A percentile compares a stretch with the other conserved stretches of the same genome.
These are phyloP conservation scores for Xylaria sp. DNA, from an alignment of 2,329 filamentous ascomycete genomes.

Conservation along the genomic window DNA sequence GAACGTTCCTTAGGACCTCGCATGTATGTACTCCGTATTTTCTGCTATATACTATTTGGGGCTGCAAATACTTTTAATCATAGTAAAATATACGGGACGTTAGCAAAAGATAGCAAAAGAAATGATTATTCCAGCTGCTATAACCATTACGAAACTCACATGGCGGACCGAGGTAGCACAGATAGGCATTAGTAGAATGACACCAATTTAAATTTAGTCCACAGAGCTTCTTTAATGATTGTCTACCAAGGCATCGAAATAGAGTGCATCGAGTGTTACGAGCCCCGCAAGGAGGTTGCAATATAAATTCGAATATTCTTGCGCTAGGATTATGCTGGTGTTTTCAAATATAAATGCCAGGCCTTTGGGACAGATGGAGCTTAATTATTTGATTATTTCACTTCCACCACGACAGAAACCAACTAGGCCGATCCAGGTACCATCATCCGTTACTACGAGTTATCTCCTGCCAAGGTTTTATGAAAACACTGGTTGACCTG, in stretches of 20 bases:
- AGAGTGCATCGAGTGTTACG: not conserved
- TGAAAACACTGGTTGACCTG: conserved; percentile 22
- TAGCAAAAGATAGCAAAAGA: too few species aligned
- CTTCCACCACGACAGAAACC: not conserved
- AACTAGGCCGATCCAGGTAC: conserved; percentile 25
- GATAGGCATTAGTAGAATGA: too few species aligned
- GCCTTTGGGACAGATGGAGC: not conserved
- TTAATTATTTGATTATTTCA: not conserved
- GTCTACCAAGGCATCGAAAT: not conserved
- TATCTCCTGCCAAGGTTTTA: conserved; percentile 33
- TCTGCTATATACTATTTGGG: too few species aligned
- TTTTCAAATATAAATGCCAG: not conserved
- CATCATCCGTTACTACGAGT: conserved; percentile 12
- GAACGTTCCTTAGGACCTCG: too few species aligned
- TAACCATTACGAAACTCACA: too few species aligned
- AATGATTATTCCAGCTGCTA: too few species aligned
- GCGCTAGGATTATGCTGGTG: not conserved
- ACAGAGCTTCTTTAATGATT: too few species aligned
- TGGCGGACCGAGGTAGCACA: too few species aligned
- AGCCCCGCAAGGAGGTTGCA: not conserved
- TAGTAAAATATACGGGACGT: too few species aligned
- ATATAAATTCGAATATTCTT: not conserved
- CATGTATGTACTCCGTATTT: too few species aligned
- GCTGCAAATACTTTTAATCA: too few species aligned
- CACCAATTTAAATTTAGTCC: too few species aligned